Percentiles rank a stretch among this genome's conserved stretches.
phyloP scores from a whole-genome alignment of 257 asterid genomes.

The Salvia hispanica region DNA sequence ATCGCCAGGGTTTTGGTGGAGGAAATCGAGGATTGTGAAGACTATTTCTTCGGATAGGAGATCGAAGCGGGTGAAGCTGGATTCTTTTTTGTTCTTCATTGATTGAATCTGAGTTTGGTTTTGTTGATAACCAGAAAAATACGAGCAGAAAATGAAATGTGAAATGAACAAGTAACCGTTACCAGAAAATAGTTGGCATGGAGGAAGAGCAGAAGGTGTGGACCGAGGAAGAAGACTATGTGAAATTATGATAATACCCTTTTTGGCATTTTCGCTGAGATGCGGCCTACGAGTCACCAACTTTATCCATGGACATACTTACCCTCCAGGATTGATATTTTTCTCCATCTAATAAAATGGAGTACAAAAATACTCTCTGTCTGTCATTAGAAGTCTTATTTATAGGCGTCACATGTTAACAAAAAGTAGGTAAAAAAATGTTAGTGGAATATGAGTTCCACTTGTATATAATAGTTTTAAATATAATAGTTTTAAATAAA shows the following conservation, averaged over 20 bases:
- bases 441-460: no score
- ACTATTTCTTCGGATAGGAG: slow-evolving; percentile 70
- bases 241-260: slow-evolving; percentile 37
- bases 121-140: background rate
- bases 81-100: slow-evolving; percentile 65
- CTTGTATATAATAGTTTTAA: no score
- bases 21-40: slow-evolving; percentile 63
- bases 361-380: no score
- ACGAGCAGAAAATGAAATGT: background rate
- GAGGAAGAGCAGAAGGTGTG: slow-evolving; percentile 30
- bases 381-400: no score
- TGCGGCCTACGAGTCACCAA: background rate
- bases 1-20: slow-evolving; percentile 63
- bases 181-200: slow-evolving; percentile 49
- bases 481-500: no score
- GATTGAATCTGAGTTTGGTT: background rate
- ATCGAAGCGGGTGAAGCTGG: slow-evolving; percentile 58
- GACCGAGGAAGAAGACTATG: slow-evolving; percentile 37
- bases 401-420: no score
- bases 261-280: slow-evolving; percentile 3
- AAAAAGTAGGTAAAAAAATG: no score
- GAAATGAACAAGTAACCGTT: slow-evolving; percentile 42
- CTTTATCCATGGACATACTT: background rate
- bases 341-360: no score
- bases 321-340: background rate